Conservation (phyloP, 495 filamentous ascomycete species). For the Tuber indicum region DNA sequence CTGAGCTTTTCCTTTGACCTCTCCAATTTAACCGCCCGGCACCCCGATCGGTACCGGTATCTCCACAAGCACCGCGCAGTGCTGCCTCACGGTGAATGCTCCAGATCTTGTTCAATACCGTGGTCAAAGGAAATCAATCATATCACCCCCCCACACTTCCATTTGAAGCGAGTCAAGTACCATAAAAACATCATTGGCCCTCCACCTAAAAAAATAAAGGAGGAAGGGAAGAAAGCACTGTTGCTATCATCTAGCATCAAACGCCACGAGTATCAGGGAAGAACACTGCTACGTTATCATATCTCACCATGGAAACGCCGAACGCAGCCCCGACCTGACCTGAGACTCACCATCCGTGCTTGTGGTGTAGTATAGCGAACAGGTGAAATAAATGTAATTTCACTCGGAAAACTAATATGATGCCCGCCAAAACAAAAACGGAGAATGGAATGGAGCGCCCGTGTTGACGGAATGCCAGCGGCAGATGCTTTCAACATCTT, state of each 20-base stretch:
- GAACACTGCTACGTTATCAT: not conserved
- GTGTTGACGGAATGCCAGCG: too few species aligned
- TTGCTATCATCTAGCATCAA: not conserved
- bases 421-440: too few species aligned
- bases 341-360: not conserved
- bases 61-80: not conserved
- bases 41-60: not conserved
- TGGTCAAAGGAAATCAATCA: not conserved
- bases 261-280: too few species aligned
- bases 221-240: not conserved
- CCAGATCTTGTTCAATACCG: not conserved
- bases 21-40: not conserved
- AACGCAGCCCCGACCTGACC: not conserved
- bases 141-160: not conserved
- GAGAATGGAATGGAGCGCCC: too few species aligned
- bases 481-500: too few species aligned
- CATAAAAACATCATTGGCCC: not conserved
- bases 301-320: not conserved
- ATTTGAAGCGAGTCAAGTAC: not conserved
- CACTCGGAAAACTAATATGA: too few species aligned
- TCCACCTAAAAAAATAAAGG: not conserved
- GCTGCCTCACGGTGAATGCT: not conserved
- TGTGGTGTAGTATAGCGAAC: too few species aligned
- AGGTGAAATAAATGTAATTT: not conserved
- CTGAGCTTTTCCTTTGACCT: not conserved